These are phyloP conservation scores for Stephania japonica DNA, from an alignment of 164 flowering plant genomes.

Conservation along the genomic window DNA sequence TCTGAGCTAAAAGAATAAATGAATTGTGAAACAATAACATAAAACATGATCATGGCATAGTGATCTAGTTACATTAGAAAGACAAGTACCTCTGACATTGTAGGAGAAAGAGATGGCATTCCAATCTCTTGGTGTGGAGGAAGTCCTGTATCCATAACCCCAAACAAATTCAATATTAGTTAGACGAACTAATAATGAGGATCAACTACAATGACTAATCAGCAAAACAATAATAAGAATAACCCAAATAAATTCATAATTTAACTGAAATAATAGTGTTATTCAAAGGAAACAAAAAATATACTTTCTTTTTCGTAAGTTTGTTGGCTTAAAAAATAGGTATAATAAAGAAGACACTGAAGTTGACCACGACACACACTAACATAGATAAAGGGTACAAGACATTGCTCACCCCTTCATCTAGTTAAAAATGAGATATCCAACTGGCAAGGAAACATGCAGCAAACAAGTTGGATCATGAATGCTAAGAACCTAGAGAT, in stretches of 20 bases:
- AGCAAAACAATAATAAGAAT: neutral
- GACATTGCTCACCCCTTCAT: no score
- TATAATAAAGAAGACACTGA: no score
- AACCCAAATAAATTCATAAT: neutral
- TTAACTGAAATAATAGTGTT: neutral
- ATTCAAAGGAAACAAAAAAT: no score
- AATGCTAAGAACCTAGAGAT: no score
- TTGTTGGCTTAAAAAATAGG: no score
- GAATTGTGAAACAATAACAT: constrained; percentile 3
- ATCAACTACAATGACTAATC: neutral
- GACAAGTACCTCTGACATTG: constrained; percentile 78
- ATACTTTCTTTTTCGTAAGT: no score
- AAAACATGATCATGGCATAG: neutral
- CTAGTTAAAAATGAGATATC: no score
- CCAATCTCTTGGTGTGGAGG: constrained; percentile 97
- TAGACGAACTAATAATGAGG: neutral
- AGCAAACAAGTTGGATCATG: no score
- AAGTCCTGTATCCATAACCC: constrained; percentile 47
- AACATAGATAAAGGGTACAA: no score
- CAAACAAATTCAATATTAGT: neutral
- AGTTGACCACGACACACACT: no score
- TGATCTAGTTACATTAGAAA: constrained; percentile 5
- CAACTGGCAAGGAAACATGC: no score
- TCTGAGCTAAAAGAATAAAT: neutral
- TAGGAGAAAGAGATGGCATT: constrained; percentile 99